Base-by-base conservation (phyloP, 352 stramenopile species). In the Saprolegnia diclina region DNA sequence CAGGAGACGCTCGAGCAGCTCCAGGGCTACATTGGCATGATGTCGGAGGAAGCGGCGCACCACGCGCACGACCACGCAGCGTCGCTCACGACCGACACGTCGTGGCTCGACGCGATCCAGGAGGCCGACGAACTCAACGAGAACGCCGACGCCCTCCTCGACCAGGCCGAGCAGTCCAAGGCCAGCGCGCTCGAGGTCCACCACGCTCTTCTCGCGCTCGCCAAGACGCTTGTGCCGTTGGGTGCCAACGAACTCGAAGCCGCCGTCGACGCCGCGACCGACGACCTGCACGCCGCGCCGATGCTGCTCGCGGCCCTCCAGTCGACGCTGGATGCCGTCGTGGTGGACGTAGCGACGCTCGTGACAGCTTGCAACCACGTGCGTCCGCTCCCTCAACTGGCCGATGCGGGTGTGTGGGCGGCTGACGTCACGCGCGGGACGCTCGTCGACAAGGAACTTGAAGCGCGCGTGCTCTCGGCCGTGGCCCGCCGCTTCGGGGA, bases 111-210 rank as follows among this genome's bases (percentile, higher is more conserved):
- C 19, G 63, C 63, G 11, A 69, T 69, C 40, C 42, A 69, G 62
- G 63, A 69, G 52, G 21, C 63, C 24, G 37, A 69, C 37, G 63
- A 54, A 10, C 45, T 69, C 38, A 69, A 69, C 63, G 63, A 69
- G 16, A 69, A 69, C 7, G 63, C 63, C 5, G 42, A 69, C 11
- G 26, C 24, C 24, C 26, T 69, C 9, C 40, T 40, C 22, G 14
- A 45, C 42, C 45, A 69, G 52, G 63, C 61, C 35, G 52, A 59
- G 13, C 52, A 59, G 19, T 16, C 52, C 52, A 59, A 59, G n/a
- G 52, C 52, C 35, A n/a, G 35, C 19, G 13, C 35, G 1, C 16
- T 40, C 35, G 52, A 59, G 11, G 3, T 11, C 19, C 24, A 35
- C 52, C 3, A 24, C 3, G 52, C 24, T 2, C 52, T 59, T 19